Percentiles rank a stretch among this genome's conserved stretches.
These are phyloP conservation scores for Starmerella davenportii DNA, from an alignment of 805 yeast species.

Conservation along the genomic window DNA sequence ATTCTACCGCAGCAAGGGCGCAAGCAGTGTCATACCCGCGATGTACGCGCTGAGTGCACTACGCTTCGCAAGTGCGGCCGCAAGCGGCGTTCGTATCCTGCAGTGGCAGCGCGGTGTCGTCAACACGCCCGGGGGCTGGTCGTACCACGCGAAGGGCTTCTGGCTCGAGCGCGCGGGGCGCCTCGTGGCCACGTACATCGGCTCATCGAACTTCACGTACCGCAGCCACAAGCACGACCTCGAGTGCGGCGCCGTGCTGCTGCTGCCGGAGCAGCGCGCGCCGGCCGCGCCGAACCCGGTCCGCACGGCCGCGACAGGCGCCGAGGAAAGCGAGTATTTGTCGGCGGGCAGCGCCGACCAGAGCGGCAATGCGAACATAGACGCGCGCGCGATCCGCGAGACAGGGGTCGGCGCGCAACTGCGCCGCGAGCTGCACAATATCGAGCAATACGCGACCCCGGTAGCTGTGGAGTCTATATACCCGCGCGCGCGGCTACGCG, in stretches of 20 bases:
- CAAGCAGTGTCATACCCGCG: conserved; percentile 64
- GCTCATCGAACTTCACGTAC: conserved; percentile 84
- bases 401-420: background rate
- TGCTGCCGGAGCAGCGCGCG: background rate
- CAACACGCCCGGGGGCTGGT: conserved; percentile 75
- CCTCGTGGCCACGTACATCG: conserved; percentile 68
- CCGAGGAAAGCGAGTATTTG: too few relatives aligned
- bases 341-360: too few relatives aligned
- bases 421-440: background rate
- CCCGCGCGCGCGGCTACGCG: background rate
- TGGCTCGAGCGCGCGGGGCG: conserved; percentile 37
- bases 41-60: conserved; percentile 69
- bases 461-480: background rate
- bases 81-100: conserved; percentile 35
- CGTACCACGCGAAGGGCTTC: conserved; percentile 92
- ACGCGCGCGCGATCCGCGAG: too few relatives aligned
- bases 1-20: conserved; percentile 67
- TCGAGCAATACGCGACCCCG: background rate
- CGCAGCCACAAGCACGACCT: conserved; percentile 76
- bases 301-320: too few relatives aligned
- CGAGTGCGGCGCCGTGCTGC: conserved; percentile 59
- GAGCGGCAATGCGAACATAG: too few relatives aligned
- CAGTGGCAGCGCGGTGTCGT: conserved; percentile 87
- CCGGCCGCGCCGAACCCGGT: background rate
- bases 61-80: conserved; percentile 35